Evolutionary conservation across 2,329 filamentous ascomycete species (phyloP), one percentile per base, ranked within the genome.

Genomic region (Colletotrichum australisinense): DNA sequence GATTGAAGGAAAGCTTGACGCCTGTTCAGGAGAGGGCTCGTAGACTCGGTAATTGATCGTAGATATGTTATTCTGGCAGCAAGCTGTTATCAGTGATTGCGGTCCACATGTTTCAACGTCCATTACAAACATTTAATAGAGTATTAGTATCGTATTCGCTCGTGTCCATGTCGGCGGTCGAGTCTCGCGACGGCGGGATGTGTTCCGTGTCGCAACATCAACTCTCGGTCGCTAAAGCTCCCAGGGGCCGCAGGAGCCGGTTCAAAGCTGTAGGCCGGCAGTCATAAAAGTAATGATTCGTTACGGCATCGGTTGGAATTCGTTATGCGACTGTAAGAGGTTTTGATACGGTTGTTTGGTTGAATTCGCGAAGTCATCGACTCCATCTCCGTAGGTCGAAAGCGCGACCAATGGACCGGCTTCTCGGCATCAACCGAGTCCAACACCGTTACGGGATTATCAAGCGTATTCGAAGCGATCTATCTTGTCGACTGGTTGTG

Each of bases 61-160:
- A 60, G 87, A 85, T 77, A 91, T 87, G 78, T 90, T 89, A 81
- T 87, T 89, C 89, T 91, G 58, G 60, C 30, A 53, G 14, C 57
- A 52, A 26, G 53, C 52, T 52, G 53, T 52, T 52, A 75, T 78
- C 35, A 80, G 76, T 12, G 19, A 57, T 56, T 7, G 16, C 53
- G 32, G 22, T 52, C 49, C 68, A 46, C 38, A 46, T 1, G 6
- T n/a, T 16, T 8, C 5, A 19, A 11, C 28, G 19, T 19, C 2
- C 35, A n/a, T 46, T 22, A 84, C 88, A 78, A 76, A 91, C 89
- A 83, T 91, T 85, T 78, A 89, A 83, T 78, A 91, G 82, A 74
- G 86, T 86, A 83, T 91, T 91, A 79, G 89, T 91, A 79, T 90
- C 88, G 82, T 90, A 90, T 83, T 91, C 89, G 76, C 88, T 88